These are phyloP conservation scores for Mycena amicta DNA, from an alignment of 768 basidiomycete species.

Conservation along the genomic window DNA sequence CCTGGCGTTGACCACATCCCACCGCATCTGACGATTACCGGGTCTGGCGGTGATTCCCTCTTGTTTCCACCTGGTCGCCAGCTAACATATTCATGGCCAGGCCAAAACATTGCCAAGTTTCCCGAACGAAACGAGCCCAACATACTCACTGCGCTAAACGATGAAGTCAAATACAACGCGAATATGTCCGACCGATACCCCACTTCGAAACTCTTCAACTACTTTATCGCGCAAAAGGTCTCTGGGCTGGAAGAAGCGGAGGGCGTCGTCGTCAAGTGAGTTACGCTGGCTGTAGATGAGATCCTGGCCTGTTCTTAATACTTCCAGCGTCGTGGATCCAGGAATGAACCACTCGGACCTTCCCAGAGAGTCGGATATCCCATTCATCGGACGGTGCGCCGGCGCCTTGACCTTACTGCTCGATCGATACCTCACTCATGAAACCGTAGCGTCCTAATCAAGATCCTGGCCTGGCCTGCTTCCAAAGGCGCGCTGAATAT, in stretches of 20 bases:
- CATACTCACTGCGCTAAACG: slow-evolving; percentile 1
- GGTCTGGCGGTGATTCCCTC: too few species aligned
- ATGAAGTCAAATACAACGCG: background rate
- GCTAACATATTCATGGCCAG: too few species aligned
- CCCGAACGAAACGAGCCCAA: background rate
- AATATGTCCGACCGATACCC: slow-evolving; percentile 4
- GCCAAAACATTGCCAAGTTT: slow-evolving; percentile 5
- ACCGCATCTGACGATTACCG: slow-evolving; percentile 10
- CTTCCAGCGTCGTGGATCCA: slow-evolving; percentile 4
- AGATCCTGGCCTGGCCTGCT: slow-evolving; percentile 2
- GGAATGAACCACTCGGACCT: slow-evolving; percentile 5
- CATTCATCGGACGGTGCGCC: background rate
- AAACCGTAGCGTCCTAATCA: background rate
- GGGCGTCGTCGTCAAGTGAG: slow-evolving; percentile 9
- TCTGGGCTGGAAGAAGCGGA: background rate
- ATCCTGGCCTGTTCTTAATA: background rate
- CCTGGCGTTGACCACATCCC: background rate
- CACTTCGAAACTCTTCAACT: slow-evolving; percentile 6
- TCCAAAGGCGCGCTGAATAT: slow-evolving; percentile 9
- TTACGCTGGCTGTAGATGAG: background rate
- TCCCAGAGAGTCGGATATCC: background rate
- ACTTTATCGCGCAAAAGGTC: slow-evolving; percentile 2
- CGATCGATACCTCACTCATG: background rate
- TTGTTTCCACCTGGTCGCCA: too few species aligned
- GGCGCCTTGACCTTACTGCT: too few species aligned